Base-by-base conservation (phyloP, 345 rosid genomes). In the Aethionema arabicum region DNA sequence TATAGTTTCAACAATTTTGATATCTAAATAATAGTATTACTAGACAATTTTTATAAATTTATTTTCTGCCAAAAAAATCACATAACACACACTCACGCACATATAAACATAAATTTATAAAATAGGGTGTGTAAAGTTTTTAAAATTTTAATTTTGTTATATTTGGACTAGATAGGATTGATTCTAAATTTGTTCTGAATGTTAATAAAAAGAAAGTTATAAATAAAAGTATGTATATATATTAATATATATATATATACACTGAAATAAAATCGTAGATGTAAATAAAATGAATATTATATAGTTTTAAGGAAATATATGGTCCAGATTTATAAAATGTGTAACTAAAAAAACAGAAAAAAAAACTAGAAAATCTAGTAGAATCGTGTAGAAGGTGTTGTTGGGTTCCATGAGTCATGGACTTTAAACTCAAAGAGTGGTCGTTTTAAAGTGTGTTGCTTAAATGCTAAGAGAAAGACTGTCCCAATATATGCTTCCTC, bases 341-440 rank as follows among this genome's bases (percentile, higher is more conserved):
- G 52, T 63, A 63, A 70, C 74, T 70, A 70, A 70, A 56, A 45
- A 70, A 70, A 70, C 69, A 3, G 69, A 70, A 56, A 63, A 33
- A 4, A 12, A 40, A 63, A 57, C 35, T 29, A 49, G 50, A 31
- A 51, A 52, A 64, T 51, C 38, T 57, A 71, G 37, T 33, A 7
- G 7, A 3, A 37, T 6, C 8, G 7, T 9, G 32, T 21, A 12
- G 15, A 42, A 50, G 65, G 54, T 63, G 56, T 70, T 42, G 49
- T 70, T 42, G 49, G 43, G 11, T 9, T 64, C 65, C 55, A 65
- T 50, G 59, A 30, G 65, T 14, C 59, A 70, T 69, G 74, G 63
- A 21, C 27, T 21, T 21, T 21, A 21, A 68, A 56, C 59, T 63
- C 59, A 9, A 9, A 49, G 46, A 15, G 36, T 61, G 43, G 43